Evolutionary conservation across 352 stramenopile species (phyloP), one percentile per base, ranked within the genome.

Genomic region (Globisporangium spiculum): DNA sequence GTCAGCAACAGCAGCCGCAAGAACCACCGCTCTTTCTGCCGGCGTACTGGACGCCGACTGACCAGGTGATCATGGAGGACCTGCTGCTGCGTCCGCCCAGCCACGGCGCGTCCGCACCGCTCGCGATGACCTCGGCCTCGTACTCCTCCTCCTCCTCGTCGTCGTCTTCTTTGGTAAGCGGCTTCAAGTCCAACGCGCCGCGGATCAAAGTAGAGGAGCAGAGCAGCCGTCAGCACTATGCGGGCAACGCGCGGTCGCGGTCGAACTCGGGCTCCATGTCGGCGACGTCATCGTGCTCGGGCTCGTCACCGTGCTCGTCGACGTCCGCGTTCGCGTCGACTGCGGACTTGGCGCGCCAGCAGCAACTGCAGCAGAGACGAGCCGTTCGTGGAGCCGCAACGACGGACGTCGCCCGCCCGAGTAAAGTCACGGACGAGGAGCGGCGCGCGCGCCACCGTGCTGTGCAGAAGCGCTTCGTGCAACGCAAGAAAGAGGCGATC

Each of bases 41-140:
- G 4, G 58, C 44, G 34, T 70, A 36, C 46, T 88, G 80, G 80
- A 84, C 78, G 56, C 67, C 74, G n/a, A 81, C 71, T 20, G 80
- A 88, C 67, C 80, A 88, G 54, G 72, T 74, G 56, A 86, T 88
- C 70, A 86, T 88, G 70, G 80, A 88, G 70, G 71, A 83, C 52
- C 72, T 88, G 58, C 69, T 88, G 62, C 68, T 83, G 53, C 72
- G 75, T 16, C 58, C 71, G 53, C 53, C 53, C 54, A 70, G 59
- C 41, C 61, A 76, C 59, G 58, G 52, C 36, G 38, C 63, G 3
- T n/a, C 54, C 10, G 24, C 53, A 16, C 32, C 53, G 22, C 38
- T 34, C 16, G 57, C 62, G 44, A 52, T 56, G 52, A 41, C 58
- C 46, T 61, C 50, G 46, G 16, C 16, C 27, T 20, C 32, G 22